Evolutionary conservation across 768 basidiomycete genomes (phyloP), one percentile per base, ranked within the genome.

Genomic region (Macrocybe gigantea): DNA sequence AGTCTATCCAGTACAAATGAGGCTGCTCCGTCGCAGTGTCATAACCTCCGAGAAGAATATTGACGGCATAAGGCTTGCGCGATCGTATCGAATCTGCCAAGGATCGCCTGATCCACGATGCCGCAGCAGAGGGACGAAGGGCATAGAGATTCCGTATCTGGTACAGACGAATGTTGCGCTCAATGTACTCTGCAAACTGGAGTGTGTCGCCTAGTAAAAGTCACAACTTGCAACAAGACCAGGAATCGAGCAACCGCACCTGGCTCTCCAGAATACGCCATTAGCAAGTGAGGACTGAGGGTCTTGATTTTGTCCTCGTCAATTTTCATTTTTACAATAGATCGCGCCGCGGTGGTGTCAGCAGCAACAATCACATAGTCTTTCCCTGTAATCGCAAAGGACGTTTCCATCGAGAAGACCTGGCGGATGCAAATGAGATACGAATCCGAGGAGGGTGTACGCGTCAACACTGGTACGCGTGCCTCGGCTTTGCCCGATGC

Each of bases 231-330:
- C 13, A 46, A 39, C 43, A 12, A 44, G 15, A 49, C 15, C 42
- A 31, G 46, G 45, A 30, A 42, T 12, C 15, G 53, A 38, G 47
- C 32, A 12, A 12, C 62, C 75, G 47, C 49, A 82, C 93, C 93
- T 68, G 93, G 89, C 65, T 96, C 93, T 54, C 94, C 94, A 53
- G 90, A 90, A 66, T 85, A 92, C 0, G 93, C 84, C 93, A 99
- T 95, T 61, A 94, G 78, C 33, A 98, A 72, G 65, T 96, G 91
- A 22, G 93, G 84, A 52, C 90, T 85, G 38, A 99, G 77, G 15
- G 79, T 75, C 67, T 93, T 93, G 74, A 95, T 91, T 73, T 98
- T 97, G 76, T 98, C 94, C 70, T 91, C 89, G 68, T 96, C 93
- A 34, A 77, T 64, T 73, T 98, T 96, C 93, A 98, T 96, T 71